Percentiles rank a stretch among this genome's conserved stretches.
Conservation (phyloP, 371 early-diverging fungal species). For the Capillidium rhysosporum region DNA sequence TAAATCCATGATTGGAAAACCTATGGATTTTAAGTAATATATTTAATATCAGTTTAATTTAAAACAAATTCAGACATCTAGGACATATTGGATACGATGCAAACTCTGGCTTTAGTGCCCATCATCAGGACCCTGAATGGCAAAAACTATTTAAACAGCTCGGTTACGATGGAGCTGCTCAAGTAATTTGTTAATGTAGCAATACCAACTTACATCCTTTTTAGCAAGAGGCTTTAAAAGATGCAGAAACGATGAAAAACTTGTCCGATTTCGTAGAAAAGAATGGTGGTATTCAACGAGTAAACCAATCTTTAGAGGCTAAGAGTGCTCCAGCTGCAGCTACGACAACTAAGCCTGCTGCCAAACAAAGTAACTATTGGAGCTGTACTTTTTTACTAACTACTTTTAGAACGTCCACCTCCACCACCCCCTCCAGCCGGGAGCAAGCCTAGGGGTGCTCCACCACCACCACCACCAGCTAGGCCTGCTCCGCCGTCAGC, state of each 20-base stretch:
- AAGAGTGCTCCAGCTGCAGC: background rate
- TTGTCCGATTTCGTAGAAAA: constrained; percentile 9
- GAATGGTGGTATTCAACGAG: constrained; percentile 7
- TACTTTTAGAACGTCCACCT: constrained; percentile 1
- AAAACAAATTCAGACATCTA: constrained; percentile 26
- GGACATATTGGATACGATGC: constrained; percentile 61
- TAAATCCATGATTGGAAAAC: constrained; percentile 51
- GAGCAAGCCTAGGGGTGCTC: constrained; percentile 8
- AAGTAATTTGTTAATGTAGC: constrained; percentile 30
- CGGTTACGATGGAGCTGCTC: constrained; percentile 59
- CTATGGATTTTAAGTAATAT: constrained; percentile 44
- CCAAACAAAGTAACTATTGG: constrained; percentile 11
- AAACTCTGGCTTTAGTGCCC: constrained; percentile 52
- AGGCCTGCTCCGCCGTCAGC: constrained; percentile 11
- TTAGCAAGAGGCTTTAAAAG: constrained; percentile 25
- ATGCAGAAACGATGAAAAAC: constrained; percentile 22
- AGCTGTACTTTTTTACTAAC: constrained; percentile 9
- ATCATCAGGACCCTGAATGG: constrained; percentile 63
- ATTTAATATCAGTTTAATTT: background rate
- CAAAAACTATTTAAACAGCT: constrained; percentile 47
- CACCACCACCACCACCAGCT: constrained; percentile 11
- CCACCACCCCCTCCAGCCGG: constrained; percentile 13
- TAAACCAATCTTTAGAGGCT: constrained; percentile 13
- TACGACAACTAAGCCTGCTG: background rate
- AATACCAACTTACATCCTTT: constrained; percentile 18